These are phyloP conservation scores for Backusella mclennaniae DNA, from an alignment of 192 early-diverging fungal species.

Conservation along the genomic window DNA sequence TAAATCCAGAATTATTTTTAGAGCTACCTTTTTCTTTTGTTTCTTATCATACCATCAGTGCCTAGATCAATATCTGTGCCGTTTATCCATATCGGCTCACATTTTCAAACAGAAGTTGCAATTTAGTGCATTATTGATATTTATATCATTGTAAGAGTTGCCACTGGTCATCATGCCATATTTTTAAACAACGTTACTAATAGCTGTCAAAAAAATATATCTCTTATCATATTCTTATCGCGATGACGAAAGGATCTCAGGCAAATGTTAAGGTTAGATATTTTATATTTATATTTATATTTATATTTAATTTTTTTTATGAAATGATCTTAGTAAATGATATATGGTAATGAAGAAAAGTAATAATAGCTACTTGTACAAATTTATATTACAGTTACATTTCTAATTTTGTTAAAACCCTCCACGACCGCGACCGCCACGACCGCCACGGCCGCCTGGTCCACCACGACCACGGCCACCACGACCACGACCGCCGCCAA, in stretches of 20 bases:
- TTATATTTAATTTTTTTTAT: neutral
- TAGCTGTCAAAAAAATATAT: too few species aligned
- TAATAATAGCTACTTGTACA: neutral
- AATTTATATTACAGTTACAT: conserved; percentile 3
- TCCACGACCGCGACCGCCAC: neutral
- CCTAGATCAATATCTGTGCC: too few species aligned
- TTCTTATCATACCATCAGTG: too few species aligned
- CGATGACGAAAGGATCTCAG: neutral
- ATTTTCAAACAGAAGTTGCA: too few species aligned
- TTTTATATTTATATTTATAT: neutral
- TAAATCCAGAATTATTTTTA: too few species aligned
- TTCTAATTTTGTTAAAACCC: neutral
- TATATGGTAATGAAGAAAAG: neutral
- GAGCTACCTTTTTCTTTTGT: too few species aligned
- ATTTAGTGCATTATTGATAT: too few species aligned
- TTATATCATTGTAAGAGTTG: too few species aligned
- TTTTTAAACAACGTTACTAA: too few species aligned
- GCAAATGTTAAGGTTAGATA: neutral
- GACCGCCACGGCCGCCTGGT: neutral
- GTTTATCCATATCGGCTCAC: too few species aligned
- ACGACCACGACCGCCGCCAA: conserved; percentile 34
- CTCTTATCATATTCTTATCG: too few species aligned
- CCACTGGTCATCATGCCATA: too few species aligned
- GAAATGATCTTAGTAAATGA: conserved; percentile 3
- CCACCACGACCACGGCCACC: conserved; percentile 29